Evolutionary conservation across 495 filamentous ascomycete species (phyloP).

Genomic region (Talaromyces liani): DNA sequence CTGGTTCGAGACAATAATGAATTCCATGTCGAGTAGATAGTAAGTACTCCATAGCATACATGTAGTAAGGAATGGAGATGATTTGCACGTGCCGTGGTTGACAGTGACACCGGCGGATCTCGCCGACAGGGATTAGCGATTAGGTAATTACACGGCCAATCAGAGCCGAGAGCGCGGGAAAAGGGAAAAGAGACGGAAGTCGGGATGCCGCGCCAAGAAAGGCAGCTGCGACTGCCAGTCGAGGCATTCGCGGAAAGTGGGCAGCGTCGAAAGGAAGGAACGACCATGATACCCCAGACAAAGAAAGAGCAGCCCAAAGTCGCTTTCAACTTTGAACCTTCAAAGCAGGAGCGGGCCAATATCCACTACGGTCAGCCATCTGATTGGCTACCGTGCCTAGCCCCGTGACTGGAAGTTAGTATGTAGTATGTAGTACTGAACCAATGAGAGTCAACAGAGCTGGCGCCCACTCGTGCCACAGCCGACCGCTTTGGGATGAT

Average conservation of each 20-base stretch:
- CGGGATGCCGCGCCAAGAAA: neutral
- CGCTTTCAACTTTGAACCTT: neutral
- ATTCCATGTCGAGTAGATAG: too few species aligned
- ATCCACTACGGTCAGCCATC: neutral
- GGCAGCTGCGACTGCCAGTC: neutral
- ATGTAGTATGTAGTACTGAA: neutral
- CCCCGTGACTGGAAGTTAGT: neutral
- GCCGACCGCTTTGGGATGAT: neutral
- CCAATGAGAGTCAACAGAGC: neutral
- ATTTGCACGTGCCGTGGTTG: neutral
- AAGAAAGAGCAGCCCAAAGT: neutral
- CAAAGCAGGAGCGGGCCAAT: too few species aligned
- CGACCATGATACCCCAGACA: neutral
- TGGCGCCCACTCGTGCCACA: neutral
- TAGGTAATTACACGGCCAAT: neutral
- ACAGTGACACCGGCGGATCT: neutral
- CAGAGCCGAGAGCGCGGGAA: neutral
- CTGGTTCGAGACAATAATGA: too few species aligned
- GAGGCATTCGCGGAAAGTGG: neutral
- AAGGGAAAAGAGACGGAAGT: neutral
- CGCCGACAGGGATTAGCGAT: neutral
- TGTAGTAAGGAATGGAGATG: too few species aligned
- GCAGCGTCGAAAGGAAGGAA: neutral
- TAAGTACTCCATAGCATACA: too few species aligned
- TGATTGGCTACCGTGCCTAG: neutral